Base-by-base conservation (phyloP, 2,329 filamentous ascomycete species). In the Fusarium sp. region DNA sequence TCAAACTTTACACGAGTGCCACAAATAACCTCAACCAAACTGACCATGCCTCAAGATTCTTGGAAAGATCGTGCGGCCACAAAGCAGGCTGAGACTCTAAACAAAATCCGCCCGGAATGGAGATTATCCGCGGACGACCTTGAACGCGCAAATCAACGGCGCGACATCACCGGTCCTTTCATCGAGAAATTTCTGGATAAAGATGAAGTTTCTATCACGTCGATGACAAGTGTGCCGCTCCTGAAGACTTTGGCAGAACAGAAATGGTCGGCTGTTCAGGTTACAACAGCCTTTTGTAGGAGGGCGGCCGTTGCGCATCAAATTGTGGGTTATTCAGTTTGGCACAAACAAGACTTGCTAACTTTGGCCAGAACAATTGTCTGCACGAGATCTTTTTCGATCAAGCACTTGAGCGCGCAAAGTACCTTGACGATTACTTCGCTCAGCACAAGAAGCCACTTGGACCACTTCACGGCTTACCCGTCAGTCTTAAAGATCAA, bases 261-360 rank as follows among this genome's bases (percentile, higher is more conserved):
- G 14, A 48, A 44, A 6, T 2, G 56, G 6, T 56, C 70, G 3
- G 53, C 81, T 0, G 74, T 79, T 1, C 81, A 86, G 12, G 86
- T 89, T 2, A 79, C 82, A 2, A 78, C 74, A 8, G 86, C 85
- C 0, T 90, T 85, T 71, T 85, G 82, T 73, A 85, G 84, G 70
- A 71, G 80, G 10, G 81, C 82, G 0, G 81, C 82, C 0, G 75
- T 84, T 14, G 86, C 87, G 1, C 87, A 89, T 62, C 87, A 90
- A 67, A 77, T 87, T 37, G 84, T 87, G 71, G 51, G 75, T 30
- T 6, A 3, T 3, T 6, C 2, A 4, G 4, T 3, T 21, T 21
- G 21, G 21, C 21, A 21, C 88, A 70, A 77, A 85, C 30, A 82
- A 84, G 71, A 49, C 74, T 4, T 25, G 4, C 34, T 63, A 4